phyloP scores from a whole-genome alignment of 2,329 filamentous ascomycete genomes.

The Cercospora brassicicola region DNA sequence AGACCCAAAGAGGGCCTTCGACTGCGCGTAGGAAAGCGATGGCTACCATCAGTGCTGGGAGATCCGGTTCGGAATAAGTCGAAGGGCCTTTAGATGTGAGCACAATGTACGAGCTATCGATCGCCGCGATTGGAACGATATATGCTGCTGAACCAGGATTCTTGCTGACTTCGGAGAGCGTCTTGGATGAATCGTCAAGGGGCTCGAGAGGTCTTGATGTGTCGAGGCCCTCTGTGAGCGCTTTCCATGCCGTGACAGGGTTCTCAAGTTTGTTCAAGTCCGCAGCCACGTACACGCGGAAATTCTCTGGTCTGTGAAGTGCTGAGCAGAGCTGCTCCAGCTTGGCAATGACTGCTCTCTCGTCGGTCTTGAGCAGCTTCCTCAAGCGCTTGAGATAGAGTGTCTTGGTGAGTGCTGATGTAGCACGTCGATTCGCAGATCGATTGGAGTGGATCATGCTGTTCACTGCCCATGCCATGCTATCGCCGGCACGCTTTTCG shows the following conservation, averaged over 20 bases:
- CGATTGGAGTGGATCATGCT: slow-evolving; percentile 78
- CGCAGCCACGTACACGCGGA: slow-evolving; percentile 80
- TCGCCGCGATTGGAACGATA: slow-evolving; percentile 84
- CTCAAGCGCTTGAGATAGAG: slow-evolving; percentile 84
- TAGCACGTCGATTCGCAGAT: slow-evolving; percentile 73
- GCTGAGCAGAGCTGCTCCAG: slow-evolving; percentile 73
- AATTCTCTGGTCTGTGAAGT: slow-evolving; percentile 80
- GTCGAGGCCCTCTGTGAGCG: slow-evolving; percentile 57
- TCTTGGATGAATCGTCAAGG: slow-evolving; percentile 66
- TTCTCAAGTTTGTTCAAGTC: slow-evolving; percentile 72
- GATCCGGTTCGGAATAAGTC: slow-evolving; percentile 71
- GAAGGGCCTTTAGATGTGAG: slow-evolving; percentile 72
- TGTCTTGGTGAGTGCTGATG: slow-evolving; percentile 79
- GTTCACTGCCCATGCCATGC: slow-evolving; percentile 63
- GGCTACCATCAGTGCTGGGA: slow-evolving; percentile 84
- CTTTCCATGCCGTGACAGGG: slow-evolving; percentile 78
- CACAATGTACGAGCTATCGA: slow-evolving; percentile 87
- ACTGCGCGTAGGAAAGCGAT: slow-evolving; percentile 88
- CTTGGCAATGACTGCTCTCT: slow-evolving; percentile 70
- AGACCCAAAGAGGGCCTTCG: slow-evolving; percentile 91
- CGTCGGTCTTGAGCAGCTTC: slow-evolving; percentile 74
- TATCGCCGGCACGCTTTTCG: slow-evolving; percentile 78
- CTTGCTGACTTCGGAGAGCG: slow-evolving; percentile 74
- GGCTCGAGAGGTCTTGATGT: slow-evolving; percentile 61
- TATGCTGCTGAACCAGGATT: slow-evolving; percentile 73